Conservation (phyloP, 2,329 filamentous ascomycete species). For the Sporothrix variecibatus region DNA sequence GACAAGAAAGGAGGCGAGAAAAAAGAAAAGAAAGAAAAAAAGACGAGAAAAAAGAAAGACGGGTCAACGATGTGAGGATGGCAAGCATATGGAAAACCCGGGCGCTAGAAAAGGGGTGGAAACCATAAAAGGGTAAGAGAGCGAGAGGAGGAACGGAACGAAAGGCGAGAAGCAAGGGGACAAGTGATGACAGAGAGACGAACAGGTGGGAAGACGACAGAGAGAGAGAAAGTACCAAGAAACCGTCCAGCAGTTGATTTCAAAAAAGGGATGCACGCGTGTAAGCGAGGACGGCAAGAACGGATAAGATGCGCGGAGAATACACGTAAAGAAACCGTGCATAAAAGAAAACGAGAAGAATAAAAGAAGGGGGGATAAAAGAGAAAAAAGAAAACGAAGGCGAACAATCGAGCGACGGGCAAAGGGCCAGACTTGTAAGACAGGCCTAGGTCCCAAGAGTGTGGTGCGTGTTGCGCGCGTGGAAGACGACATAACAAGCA, state of each 20-base stretch:
- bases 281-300: neutral
- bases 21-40: neutral
- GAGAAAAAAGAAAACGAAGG: neutral
- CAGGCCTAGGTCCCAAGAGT: neutral
- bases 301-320: constrained; percentile 4
- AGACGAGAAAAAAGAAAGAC: neutral
- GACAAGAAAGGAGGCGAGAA: neutral
- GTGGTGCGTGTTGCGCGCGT: neutral
- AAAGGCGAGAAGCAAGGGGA: neutral
- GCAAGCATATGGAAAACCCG: neutral
- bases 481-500: neutral
- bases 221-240: neutral
- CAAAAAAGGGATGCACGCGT: constrained; percentile 9
- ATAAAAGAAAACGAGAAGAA: neutral
- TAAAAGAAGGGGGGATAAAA: neutral
- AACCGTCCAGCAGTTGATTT: neutral
- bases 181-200: neutral
- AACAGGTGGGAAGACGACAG: neutral
- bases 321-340: neutral
- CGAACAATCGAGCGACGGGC: neutral
- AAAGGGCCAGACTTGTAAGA: neutral
- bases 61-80: neutral
- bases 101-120: neutral
- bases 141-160: neutral
- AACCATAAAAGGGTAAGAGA: neutral